phyloP scores from a whole-genome alignment of 345 rosid species.

The Bruguiera parviflora region DNA sequence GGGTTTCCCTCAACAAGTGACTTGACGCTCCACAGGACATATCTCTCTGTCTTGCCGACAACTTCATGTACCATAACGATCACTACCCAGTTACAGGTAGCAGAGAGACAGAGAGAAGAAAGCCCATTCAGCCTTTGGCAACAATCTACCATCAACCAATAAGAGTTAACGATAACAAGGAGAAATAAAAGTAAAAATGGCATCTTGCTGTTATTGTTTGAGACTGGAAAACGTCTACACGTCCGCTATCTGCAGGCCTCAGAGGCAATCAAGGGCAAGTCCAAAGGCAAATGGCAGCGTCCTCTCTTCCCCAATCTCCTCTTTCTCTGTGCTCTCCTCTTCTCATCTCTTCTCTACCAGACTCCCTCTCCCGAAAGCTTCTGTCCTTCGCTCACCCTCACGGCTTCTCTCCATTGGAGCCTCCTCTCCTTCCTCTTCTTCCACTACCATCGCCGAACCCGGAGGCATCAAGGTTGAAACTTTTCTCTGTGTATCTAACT shows the following conservation, averaged over 20 bases:
- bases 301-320: slow-evolving; percentile 5
- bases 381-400: slow-evolving; percentile 14
- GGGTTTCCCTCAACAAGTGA: slow-evolving; percentile 1
- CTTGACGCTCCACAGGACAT: not conserved
- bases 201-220: slow-evolving; percentile 33
- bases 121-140: too few relatives aligned
- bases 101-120: too few relatives aligned
- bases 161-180: too few relatives aligned
- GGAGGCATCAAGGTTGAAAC: slow-evolving; percentile 69
- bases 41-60: slow-evolving; percentile 1
- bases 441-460: slow-evolving; percentile 60
- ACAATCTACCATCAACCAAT: too few relatives aligned
- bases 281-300: not conserved
- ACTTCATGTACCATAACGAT: not conserved
- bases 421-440: slow-evolving; percentile 42
- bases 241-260: slow-evolving; percentile 14
- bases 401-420: slow-evolving; percentile 30
- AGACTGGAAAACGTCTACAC: slow-evolving; percentile 37
- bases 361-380: slow-evolving; percentile 23
- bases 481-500: not conserved
- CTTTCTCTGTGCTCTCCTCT: slow-evolving; percentile 33
- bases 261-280: slow-evolving; percentile 4
- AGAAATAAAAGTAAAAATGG: slow-evolving; percentile 13
- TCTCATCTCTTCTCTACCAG: slow-evolving; percentile 19
- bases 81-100: too few relatives aligned